Base-by-base conservation (phyloP, 352 stramenopile species). In the Pythium monospermum region DNA sequence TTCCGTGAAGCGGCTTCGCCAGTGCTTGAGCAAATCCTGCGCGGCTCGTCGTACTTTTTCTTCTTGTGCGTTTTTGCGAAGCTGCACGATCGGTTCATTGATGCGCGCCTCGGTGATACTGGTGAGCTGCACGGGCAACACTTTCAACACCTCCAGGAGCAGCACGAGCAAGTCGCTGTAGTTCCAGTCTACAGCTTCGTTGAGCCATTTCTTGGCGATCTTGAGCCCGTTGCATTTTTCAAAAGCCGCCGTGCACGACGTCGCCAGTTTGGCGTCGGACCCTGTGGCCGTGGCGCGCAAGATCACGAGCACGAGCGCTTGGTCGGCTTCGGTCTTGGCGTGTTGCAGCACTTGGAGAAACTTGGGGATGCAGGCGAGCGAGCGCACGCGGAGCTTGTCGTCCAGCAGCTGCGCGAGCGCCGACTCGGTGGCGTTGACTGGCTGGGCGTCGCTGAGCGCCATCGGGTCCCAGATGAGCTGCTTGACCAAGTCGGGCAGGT, bases 31-130 rank as follows among this genome's bases (percentile, higher is more conserved):
- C 38, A 94, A 61, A 40, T 94, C 80, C 50, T 94, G 83, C 5
- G 83, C 83, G 8, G 78, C 68, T 13, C 79, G 78, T 44, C 85
- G 85, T 33, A 94, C 80, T 18, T 81, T 76, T 45, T 94, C 83
- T 60, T 91, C 77, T 21, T 73, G 68, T 38, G 80, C 77, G 28
- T 67, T 80, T 49, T 94, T 94, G 58, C 78, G 76, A 32, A 94
- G 69, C 66, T 89, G 80, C 47, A 94, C 83, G 66, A 94, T 91
- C 36, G 83, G 83, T 59, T 94, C 80, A 71, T 94, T 94, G 59
- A 94, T 94, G 46, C 70, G 69, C 54, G 83, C 83, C 64, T 91
- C 80, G 39, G 83, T 94, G 66, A 94, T 94, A 68, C 80, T 91
- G 64, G 67, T 74, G 63, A 94, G 79, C 69, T 89, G 76, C 48